A percentile compares a stretch with the other conserved stretches of the same genome.
These are phyloP conservation scores for Russula sp. DNA, from an alignment of 768 basidiomycete genomes.

Conservation along the genomic window DNA sequence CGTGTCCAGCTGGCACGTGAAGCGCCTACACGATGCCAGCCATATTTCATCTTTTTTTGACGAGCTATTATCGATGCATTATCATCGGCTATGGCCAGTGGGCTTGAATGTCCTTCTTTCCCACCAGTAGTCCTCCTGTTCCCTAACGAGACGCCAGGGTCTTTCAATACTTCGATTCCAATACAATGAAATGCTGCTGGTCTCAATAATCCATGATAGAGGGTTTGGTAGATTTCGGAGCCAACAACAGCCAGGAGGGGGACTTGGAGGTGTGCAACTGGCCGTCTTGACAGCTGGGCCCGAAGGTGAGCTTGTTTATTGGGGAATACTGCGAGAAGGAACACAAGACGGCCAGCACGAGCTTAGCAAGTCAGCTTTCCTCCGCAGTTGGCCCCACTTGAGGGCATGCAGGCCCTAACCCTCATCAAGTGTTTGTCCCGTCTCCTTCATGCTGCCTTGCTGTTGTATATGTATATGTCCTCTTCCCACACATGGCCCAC, in stretches of 20 bases:
- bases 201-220: conserved; percentile 49
- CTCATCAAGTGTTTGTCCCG: too few species aligned
- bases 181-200: conserved; percentile 46
- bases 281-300: too few species aligned
- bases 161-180: conserved; percentile 43
- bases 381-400: too few species aligned
- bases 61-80: conserved; percentile 72
- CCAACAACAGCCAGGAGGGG: conserved; percentile 13
- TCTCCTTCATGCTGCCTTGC: too few species aligned
- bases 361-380: too few species aligned
- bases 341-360: too few species aligned
- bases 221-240: conserved; percentile 43
- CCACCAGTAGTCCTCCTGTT: conserved; percentile 63
- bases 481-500: too few species aligned
- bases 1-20: conserved; percentile 37
- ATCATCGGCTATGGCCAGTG: conserved; percentile 60
- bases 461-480: too few species aligned
- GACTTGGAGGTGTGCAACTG: too few species aligned
- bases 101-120: conserved; percentile 43
- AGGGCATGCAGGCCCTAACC: too few species aligned
- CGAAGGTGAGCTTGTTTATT: too few species aligned
- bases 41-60: conserved; percentile 58
- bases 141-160: conserved; percentile 55
- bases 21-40: conserved; percentile 39
- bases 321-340: too few species aligned